Percentiles rank a stretch among this genome's conserved stretches.
Conservation (phyloP, 352 stramenopile genomes). For the Blastocystis hominis region DNA sequence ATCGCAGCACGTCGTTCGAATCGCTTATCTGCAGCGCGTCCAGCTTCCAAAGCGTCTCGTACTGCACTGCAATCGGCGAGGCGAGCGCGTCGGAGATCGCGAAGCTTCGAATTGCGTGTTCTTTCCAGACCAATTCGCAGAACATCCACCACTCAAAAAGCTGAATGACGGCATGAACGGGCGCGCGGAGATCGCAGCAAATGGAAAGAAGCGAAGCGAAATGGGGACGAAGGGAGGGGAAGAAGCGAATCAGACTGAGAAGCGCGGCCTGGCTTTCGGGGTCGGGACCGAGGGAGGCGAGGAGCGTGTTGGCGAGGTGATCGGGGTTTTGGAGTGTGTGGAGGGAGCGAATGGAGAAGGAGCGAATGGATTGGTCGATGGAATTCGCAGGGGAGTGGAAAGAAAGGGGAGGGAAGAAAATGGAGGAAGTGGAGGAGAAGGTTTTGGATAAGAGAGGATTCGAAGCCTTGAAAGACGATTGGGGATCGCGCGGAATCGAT, state of each 20-base stretch:
- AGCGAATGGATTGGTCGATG: not conserved
- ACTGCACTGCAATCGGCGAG: not conserved
- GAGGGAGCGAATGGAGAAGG: not conserved
- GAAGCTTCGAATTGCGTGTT: not conserved
- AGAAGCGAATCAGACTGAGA: not conserved
- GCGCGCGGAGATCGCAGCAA: not conserved
- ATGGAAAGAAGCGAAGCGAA: not conserved
- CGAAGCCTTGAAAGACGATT: not conserved
- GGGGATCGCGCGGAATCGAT: not conserved
- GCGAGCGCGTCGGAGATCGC: not conserved
- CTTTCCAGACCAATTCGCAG: not conserved
- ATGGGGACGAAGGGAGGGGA: not conserved
- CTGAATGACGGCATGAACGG: not conserved
- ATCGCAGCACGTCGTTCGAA: not conserved
- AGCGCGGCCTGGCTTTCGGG: not conserved
- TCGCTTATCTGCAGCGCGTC: not conserved
- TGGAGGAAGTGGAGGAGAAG: not conserved
- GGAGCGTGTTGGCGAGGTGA: not conserved
- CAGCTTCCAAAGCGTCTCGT: not conserved
- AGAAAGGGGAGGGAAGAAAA: not conserved
- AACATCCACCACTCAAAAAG: not conserved
- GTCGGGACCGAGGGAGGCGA: not conserved
- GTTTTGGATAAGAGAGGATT: not conserved
- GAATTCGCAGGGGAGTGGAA: not conserved
- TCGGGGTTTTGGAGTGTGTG: not conserved